Conservation (phyloP, 257 asterid genomes). For the Ilex asprella region DNA sequence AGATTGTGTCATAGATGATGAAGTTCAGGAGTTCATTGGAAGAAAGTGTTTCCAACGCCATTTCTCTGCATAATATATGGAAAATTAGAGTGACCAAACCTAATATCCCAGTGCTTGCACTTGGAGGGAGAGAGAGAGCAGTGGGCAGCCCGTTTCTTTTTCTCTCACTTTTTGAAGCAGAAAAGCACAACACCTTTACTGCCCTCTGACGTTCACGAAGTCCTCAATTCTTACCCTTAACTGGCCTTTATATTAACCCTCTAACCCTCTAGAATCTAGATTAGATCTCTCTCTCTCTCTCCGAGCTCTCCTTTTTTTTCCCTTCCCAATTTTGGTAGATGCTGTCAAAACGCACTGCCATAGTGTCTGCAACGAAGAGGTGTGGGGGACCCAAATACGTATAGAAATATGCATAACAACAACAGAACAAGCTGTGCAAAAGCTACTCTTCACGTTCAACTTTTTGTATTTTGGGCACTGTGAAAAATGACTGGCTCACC, state of each 20-base stretch:
- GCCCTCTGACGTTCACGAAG: conserved; percentile 57
- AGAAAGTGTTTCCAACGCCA: conserved; percentile 86
- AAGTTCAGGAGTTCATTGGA: conserved; percentile 62
- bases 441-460: conserved; percentile 58
- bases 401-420: conserved; percentile 51
- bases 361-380: conserved; percentile 31
- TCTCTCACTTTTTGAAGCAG: conserved; percentile 47
- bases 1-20: conserved; percentile 57
- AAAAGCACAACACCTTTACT: conserved; percentile 37
- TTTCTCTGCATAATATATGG: conserved; percentile 14
- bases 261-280: too few relatives aligned
- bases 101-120: conserved; percentile 27
- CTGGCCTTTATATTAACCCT: too few relatives aligned
- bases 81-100: too few relatives aligned
- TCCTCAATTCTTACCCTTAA: neutral
- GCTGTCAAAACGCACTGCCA: conserved; percentile 34
- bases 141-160: conserved; percentile 16
- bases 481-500: conserved; percentile 20
- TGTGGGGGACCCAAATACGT: conserved; percentile 38
- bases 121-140: conserved; percentile 7
- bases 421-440: conserved; percentile 50
- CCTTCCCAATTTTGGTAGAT: conserved; percentile 16
- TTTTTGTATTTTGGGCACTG: conserved; percentile 25
- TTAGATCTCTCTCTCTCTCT: too few relatives aligned
- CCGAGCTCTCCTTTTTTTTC: conserved; percentile 8